phyloP scores from a whole-genome alignment of 1,284 basidiomycete species.

The Malassezia vespertilionis region DNA sequence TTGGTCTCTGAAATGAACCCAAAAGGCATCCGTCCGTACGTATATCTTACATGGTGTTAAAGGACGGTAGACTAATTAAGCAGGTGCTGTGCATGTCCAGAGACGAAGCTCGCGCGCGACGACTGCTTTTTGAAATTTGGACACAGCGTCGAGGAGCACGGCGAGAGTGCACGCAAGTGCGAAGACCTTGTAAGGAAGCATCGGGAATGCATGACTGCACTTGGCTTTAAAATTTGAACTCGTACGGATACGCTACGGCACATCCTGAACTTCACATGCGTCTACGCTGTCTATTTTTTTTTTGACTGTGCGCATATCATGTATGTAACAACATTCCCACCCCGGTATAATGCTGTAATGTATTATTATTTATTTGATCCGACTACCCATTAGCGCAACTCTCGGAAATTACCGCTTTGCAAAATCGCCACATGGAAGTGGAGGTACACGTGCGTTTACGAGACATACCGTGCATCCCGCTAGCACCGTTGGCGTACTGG shows the following conservation, averaged over 20 bases:
- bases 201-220: constrained; percentile 72
- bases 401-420: no score
- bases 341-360: no score
- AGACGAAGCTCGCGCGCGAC: constrained; percentile 80
- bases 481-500: no score
- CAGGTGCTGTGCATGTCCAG: constrained; percentile 82
- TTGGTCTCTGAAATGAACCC: constrained; percentile 58
- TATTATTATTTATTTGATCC: no score
- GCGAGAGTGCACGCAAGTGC: constrained; percentile 65
- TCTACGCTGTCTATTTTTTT: background rate
- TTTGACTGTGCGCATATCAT: no score
- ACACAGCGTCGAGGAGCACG: constrained; percentile 53
- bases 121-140: constrained; percentile 72
- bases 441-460: no score
- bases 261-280: background rate
- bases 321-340: no score
- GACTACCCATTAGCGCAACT: no score
- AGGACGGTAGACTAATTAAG: background rate
- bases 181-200: constrained; percentile 67
- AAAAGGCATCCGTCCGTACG: constrained; percentile 78
- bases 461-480: no score
- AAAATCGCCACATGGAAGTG: no score
- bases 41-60: constrained; percentile 29
- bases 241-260: no score
- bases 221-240: constrained; percentile 47